phyloP scores from a whole-genome alignment of 2,329 filamentous ascomycete species.

The Aspergillus unguis region DNA sequence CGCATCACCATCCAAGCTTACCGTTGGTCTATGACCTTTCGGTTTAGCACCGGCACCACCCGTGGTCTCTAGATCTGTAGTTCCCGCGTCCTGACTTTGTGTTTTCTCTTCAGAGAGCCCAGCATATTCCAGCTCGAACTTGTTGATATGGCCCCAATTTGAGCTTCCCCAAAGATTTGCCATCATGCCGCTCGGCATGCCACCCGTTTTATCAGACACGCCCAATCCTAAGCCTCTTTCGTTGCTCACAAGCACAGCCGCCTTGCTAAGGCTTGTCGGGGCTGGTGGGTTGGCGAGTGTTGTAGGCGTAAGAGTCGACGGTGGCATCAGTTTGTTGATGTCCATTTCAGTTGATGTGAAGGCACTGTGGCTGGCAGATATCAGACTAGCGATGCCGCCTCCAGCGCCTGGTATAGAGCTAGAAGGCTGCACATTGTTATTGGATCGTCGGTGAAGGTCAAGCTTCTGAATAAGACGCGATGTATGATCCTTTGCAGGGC shows the following conservation, averaged over 20 bases:
- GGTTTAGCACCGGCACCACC: conserved; percentile 24
- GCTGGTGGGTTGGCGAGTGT: conserved; percentile 81
- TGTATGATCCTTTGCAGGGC: conserved; percentile 69
- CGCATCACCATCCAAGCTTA: conserved; percentile 52
- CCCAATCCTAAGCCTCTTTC: conserved; percentile 67
- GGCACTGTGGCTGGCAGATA: conserved; percentile 77
- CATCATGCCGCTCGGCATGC: conserved; percentile 78
- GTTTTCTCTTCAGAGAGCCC: conserved; percentile 30
- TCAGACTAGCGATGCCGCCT: conserved; percentile 75
- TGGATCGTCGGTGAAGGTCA: conserved; percentile 77
- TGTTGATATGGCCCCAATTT: conserved; percentile 70
- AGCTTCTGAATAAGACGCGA: conserved; percentile 89
- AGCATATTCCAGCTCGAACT: conserved; percentile 55
- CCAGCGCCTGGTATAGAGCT: conserved; percentile 45
- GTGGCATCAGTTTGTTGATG: conserved; percentile 37
- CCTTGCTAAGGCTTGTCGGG: conserved; percentile 80
- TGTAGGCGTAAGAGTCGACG: conserved; percentile 70
- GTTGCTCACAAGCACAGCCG: conserved; percentile 74
- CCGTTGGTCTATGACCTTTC: conserved; percentile 52
- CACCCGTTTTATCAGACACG: conserved; percentile 59
- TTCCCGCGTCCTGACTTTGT: conserved; percentile 19
- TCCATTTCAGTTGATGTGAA: conserved; percentile 46
- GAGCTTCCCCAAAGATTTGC: conserved; percentile 92
- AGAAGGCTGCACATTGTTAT: conserved; percentile 53
- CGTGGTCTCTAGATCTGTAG: conserved; percentile 19